Evolutionary conservation across 2,329 filamentous ascomycete genomes (phyloP), one percentile per base, ranked within the genome.

Genomic region (Aspergillus arachidicola): DNA sequence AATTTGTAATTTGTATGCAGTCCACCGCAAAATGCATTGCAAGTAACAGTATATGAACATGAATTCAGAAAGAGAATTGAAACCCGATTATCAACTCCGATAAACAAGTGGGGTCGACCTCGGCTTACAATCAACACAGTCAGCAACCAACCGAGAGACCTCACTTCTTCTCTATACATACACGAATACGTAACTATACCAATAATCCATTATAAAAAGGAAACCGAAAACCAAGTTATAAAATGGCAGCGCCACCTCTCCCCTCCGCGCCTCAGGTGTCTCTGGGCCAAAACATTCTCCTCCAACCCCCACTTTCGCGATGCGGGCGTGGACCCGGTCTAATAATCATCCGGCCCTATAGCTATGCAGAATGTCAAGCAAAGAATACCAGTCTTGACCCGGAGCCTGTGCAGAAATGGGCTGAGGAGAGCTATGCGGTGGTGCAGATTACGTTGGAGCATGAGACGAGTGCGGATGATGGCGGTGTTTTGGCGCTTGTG

Each of bases 341-440:
- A 1, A 72, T 86, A 7, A 67, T 85, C 14, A 66, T 85, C 4
- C 68, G 81, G 1, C 77, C 82, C 7, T 66, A 72, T 45, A 69
- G 51, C 38, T 64, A 67, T 75, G 50, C 66, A 57, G 57, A 69
- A 71, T 65, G 65, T 9, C 68, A 71, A 41, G 59, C 69, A 46
- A 75, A 71, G 38, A 79, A 79, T 32, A 73, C 75, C 55, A 78
- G 76, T 51, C 72, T 81, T 1, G 82, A 84, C 59, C 88, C 89
- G 0, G 80, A 84, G 10, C 85, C 86, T 0, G 69, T 86, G 16
- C 72, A 85, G 64, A 92, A 91, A 75, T 91, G 89, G 89, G 89
- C 88, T 0, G 89, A 92, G 71, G 89, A 92, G 72, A 87, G 89
- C 0, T 91, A 86, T 67, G 80, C 85, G 0, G 87, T 91, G 3